Conservation (phyloP, 2,329 filamentous ascomycete species). For the Fusarium avenaceum region DNA sequence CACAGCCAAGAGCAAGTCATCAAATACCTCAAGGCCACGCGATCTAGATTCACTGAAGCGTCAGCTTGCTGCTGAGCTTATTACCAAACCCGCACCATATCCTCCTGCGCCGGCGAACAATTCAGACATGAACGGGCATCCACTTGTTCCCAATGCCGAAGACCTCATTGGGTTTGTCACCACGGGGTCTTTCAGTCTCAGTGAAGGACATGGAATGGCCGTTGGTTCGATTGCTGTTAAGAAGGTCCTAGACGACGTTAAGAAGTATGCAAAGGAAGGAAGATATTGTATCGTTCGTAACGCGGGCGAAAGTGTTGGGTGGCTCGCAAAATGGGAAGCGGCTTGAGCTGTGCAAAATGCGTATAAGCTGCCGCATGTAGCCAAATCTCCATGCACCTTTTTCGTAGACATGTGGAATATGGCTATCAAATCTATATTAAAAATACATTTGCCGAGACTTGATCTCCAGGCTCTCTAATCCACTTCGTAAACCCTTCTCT, state of each 20-base stretch:
- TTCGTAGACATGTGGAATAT: background rate
- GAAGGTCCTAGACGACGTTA: slow-evolving; percentile 62
- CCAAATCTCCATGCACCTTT: background rate
- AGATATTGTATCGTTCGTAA: slow-evolving; percentile 84
- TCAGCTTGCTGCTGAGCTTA: slow-evolving; percentile 63
- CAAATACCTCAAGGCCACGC: slow-evolving; percentile 29
- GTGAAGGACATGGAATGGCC: slow-evolving; percentile 79
- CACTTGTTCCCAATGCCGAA: slow-evolving; percentile 76
- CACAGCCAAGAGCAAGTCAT: slow-evolving; percentile 17
- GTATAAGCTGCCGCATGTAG: background rate
- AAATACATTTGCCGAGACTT: background rate
- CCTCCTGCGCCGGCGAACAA: slow-evolving; percentile 55
- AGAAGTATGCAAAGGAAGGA: slow-evolving; percentile 57
- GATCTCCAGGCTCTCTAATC: slow-evolving; percentile 15
- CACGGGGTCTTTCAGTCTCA: slow-evolving; percentile 84
- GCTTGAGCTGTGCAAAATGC: slow-evolving; percentile 55
- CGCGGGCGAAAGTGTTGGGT: slow-evolving; percentile 81
- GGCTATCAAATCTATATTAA: background rate
- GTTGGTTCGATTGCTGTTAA: slow-evolving; percentile 77
- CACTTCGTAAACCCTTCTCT: slow-evolving; percentile 12
- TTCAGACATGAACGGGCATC: slow-evolving; percentile 65
- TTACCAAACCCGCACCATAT: slow-evolving; percentile 53
- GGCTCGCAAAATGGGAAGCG: slow-evolving; percentile 83
- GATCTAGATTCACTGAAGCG: slow-evolving; percentile 58
- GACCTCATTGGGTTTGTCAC: slow-evolving; percentile 94